Conservation (phyloP, 306 rosid genomes). For the Prunus mira region DNA sequence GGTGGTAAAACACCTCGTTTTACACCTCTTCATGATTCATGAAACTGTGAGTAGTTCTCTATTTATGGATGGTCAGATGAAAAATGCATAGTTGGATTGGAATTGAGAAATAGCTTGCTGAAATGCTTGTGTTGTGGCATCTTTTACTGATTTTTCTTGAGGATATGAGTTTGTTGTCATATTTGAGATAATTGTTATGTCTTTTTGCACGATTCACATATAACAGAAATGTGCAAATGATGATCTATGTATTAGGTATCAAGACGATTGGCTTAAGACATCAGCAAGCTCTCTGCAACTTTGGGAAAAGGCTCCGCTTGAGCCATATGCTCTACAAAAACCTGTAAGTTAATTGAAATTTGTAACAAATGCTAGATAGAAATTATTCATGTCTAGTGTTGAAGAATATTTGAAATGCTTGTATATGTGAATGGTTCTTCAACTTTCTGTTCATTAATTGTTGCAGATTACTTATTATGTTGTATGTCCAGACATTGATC, state of each 20-base stretch:
- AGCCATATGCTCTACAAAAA: slow-evolving; percentile 88
- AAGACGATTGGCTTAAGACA: slow-evolving; percentile 99
- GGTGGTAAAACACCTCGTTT: not conserved
- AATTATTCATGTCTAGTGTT: slow-evolving; percentile 8
- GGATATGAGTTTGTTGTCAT: not conserved
- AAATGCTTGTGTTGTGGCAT: not conserved
- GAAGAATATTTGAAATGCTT: slow-evolving; percentile 20
- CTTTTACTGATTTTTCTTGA: not conserved
- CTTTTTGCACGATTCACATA: not conserved
- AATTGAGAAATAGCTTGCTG: not conserved
- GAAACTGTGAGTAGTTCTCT: not conserved
- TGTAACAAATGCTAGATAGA: slow-evolving; percentile 7
- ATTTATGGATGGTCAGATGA: not conserved
- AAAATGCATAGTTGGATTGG: not conserved
- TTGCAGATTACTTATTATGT: slow-evolving; percentile 80
- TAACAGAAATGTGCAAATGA: slow-evolving; percentile 2
- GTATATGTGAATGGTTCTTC: slow-evolving; percentile 6
- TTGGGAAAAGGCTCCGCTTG: slow-evolving; percentile 99
- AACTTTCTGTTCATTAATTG: slow-evolving; percentile 26
- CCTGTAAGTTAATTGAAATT: slow-evolving; percentile 58
- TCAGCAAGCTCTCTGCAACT: slow-evolving; percentile 72
- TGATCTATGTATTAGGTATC: slow-evolving; percentile 60
- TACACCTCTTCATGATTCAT: not conserved
- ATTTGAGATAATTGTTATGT: not conserved
- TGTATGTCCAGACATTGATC: slow-evolving; percentile 94